Evolutionary conservation across 148 eudicot species (phyloP), one percentile per base, ranked within the genome.

Genomic region (Cornus controversa): DNA sequence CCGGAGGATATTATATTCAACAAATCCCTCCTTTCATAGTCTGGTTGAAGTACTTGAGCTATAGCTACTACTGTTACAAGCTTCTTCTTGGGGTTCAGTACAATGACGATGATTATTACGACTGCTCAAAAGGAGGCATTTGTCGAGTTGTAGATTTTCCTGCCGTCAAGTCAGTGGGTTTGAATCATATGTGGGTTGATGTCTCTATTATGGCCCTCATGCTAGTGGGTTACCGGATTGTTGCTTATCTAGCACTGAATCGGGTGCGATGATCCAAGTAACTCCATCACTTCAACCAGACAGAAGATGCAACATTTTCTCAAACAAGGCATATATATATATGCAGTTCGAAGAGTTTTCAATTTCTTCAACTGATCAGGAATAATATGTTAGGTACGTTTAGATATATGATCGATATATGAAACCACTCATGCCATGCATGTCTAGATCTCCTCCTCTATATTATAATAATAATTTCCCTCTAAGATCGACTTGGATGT

Each of bases 41-140:
- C 66, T 96, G 99, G 99, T 86, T 93, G 13, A 96, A 92, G 90
- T 96, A 93, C 87, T 83, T 96, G 83, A 96, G 99, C 84, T 96
- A 92, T 74, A 93, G 99, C 87, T 96, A 92, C 84, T 96, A 96
- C 73, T 93, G 99, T 78, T 96, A 87, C 80, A 94, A 88, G 78
- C 92, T 96, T 40, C 91, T 96, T 26, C 88, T 96, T 18, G 99
- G 99, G 29, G 89, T 93, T 34, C 98, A 96, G 77, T 96, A 93
- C 88, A 79, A 77, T 50, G 91, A 90, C 63, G 47, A 86, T 18
- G 99, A 96, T 67, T 78, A 82, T 8, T 96, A 96, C n/a, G 93
- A 93, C 82, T 96, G 99, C 74, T 77, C 85, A 45, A 83, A 84
- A 26, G 96, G 96, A 58, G 90, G 78, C 23, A 84, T 78, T 76